These are phyloP conservation scores for Diutina siamensis DNA, from an alignment of 1,139 yeast genomes.

Conservation along the genomic window DNA sequence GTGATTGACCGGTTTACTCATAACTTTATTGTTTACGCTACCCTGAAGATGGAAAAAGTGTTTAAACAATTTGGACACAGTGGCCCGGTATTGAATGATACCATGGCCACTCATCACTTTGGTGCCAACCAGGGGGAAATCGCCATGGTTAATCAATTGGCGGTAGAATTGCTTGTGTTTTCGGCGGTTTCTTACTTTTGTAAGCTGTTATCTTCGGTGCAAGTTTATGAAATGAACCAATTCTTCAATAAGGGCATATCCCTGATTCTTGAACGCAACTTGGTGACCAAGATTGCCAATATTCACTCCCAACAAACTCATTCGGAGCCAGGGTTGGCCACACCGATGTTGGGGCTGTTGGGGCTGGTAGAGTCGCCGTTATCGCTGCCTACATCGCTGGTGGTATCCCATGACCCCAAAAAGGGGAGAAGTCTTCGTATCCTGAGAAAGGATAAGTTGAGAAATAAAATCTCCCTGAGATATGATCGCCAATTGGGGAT, in stretches of 20 bases:
- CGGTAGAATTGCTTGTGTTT: constrained; percentile 3
- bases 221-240: neutral
- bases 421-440: neutral
- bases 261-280: constrained; percentile 1
- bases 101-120: neutral
- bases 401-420: neutral
- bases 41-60: constrained; percentile 20
- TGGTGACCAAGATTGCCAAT: neutral
- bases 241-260: neutral
- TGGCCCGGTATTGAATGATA: neutral
- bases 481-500: neutral
- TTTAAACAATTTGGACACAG: constrained; percentile 8
- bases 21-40: constrained; percentile 36
- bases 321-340: neutral
- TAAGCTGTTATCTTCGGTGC: neutral
- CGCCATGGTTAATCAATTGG: neutral
- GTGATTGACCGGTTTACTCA: constrained; percentile 42
- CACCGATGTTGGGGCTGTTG: neutral
- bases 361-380: neutral
- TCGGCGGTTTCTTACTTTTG: neutral
- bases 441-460: constrained; percentile 1
- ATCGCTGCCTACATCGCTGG: constrained; percentile 4
- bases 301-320: neutral
- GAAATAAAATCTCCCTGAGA: neutral
- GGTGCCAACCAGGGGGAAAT: neutral